Percentiles rank a stretch among this genome's conserved stretches.
These are phyloP conservation scores for Trametes villosa DNA, from an alignment of 768 basidiomycete species.

Conservation along the genomic window DNA sequence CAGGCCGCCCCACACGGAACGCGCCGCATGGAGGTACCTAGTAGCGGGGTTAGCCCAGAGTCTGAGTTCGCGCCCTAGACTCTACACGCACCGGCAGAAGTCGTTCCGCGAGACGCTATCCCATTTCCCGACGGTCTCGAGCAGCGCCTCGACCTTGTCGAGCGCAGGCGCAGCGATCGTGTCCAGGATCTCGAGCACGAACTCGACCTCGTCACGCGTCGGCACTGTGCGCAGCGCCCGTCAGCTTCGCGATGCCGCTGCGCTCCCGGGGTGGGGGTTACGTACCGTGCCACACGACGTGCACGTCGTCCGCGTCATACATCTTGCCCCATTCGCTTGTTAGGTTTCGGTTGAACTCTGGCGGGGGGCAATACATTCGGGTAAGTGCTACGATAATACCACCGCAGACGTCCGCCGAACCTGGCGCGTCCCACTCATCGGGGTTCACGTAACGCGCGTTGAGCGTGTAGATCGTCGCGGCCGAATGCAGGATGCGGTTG, in stretches of 20 bases:
- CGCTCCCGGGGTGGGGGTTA: not conserved
- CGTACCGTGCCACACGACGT: slow-evolving; percentile 87
- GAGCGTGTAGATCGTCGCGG: slow-evolving; percentile 75
- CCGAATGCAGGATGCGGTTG: slow-evolving; percentile 71
- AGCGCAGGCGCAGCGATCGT: slow-evolving; percentile 68
- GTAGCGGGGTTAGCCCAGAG: not conserved
- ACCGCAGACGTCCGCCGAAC: slow-evolving; percentile 45
- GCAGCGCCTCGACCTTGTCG: slow-evolving; percentile 65
- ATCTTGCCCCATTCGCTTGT: slow-evolving; percentile 79
- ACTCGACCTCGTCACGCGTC: slow-evolving; percentile 70
- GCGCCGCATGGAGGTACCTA: slow-evolving; percentile 70
- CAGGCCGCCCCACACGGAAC: slow-evolving; percentile 79
- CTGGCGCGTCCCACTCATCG: slow-evolving; percentile 76
- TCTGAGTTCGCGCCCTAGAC: not conserved
- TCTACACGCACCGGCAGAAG: slow-evolving; percentile 70
- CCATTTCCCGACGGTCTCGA: slow-evolving; percentile 61
- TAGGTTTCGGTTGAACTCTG: slow-evolving; percentile 68
- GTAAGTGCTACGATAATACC: slow-evolving; percentile 14
- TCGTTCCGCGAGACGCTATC: slow-evolving; percentile 73
- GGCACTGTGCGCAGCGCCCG: slow-evolving; percentile 48
- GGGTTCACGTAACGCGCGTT: slow-evolving; percentile 83
- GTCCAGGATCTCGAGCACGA: slow-evolving; percentile 79
- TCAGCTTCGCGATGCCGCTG: slow-evolving; percentile 16
- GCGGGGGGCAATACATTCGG: slow-evolving; percentile 8
- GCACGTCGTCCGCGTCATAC: slow-evolving; percentile 77